phyloP scores from a whole-genome alignment of 495 filamentous ascomycete genomes.

The Aspergillus avenaceus region DNA sequence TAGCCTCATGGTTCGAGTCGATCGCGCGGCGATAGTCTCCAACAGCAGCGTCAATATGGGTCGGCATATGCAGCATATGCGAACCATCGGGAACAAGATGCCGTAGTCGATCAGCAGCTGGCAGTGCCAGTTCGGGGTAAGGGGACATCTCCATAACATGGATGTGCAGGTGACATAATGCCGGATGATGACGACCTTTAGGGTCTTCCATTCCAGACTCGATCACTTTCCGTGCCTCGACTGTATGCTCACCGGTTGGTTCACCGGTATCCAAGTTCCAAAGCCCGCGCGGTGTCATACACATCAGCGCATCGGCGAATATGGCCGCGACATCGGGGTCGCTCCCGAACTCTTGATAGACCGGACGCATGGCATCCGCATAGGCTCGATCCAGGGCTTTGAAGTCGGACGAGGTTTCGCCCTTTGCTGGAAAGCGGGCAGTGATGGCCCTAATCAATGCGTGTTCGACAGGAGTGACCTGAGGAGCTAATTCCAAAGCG shows the following conservation, averaged over 20 bases:
- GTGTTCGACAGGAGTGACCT: constrained; percentile 37
- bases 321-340: constrained; percentile 56
- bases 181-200: constrained; percentile 45
- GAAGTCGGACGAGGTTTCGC: constrained; percentile 24
- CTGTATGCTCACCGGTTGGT: constrained; percentile 46
- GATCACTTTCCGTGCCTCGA: constrained; percentile 52
- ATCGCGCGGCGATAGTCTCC: constrained; percentile 60
- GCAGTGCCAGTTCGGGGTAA: constrained; percentile 51
- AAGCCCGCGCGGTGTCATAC: constrained; percentile 56
- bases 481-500: constrained; percentile 28
- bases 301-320: constrained; percentile 63
- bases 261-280: constrained; percentile 55
- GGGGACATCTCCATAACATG: constrained; percentile 67
- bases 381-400: constrained; percentile 48
- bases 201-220: constrained; percentile 43
- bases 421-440: constrained; percentile 43
- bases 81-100: constrained; percentile 57
- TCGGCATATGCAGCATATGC: constrained; percentile 65
- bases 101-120: constrained; percentile 52
- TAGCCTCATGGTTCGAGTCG: constrained; percentile 51
- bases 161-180: constrained; percentile 61
- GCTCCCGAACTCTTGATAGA: constrained; percentile 41
- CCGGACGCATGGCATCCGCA: constrained; percentile 53
- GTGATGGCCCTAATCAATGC: constrained; percentile 52
- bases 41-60: constrained; percentile 59